Evolutionary conservation across 768 basidiomycete genomes (phyloP), one percentile per base, ranked within the genome.

Genomic region (Xerocomellus dryophilus): DNA sequence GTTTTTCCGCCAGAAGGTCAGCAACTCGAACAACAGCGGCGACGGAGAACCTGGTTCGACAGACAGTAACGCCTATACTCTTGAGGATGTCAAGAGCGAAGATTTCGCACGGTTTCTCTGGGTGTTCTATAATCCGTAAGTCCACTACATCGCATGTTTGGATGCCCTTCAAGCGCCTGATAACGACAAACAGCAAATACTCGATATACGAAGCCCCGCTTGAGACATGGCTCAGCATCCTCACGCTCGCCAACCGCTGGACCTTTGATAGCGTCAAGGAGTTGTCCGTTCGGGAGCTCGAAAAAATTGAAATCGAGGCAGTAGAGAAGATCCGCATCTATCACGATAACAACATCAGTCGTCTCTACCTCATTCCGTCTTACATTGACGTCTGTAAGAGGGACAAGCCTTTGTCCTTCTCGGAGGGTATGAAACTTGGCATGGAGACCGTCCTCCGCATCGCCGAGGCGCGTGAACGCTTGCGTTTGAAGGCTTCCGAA

Each of bases 51-150:
- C 53, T 1, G 81, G 81, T 2, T 70, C 73, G 1, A 65, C 61
- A 0, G 80, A 81, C 41, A 53, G 59, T 0, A 73, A 68, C 29
- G 75, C 81, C 0, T 74, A 83, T 23, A 68, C 76, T 4, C 67
- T 86, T 2, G 70, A 76, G 5, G 73, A 76, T 17, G 71, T 74
- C 10, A 74, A 73, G 23, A 71, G 74, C 0, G 68, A 72, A 5
- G 81, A 84, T 20, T 83, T 85, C 49, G 73, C 76, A 15, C 76
- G 77, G 0, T 79, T 86, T 43, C 66, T 84, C 0, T 85, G 80
- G 80, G 76, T 85, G 0, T 83, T 86, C 45, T 86, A 86, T 47
- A 83, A 84, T 48, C 72, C 76, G 85, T 85, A 55, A 50, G 81
- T 72, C 34, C 7, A 29, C 18, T 31, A 17, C 18, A 15, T 47